Evolutionary conservation across 2,329 filamentous ascomycete species (phyloP).

Genomic region (Thermoascus crustaceus): DNA sequence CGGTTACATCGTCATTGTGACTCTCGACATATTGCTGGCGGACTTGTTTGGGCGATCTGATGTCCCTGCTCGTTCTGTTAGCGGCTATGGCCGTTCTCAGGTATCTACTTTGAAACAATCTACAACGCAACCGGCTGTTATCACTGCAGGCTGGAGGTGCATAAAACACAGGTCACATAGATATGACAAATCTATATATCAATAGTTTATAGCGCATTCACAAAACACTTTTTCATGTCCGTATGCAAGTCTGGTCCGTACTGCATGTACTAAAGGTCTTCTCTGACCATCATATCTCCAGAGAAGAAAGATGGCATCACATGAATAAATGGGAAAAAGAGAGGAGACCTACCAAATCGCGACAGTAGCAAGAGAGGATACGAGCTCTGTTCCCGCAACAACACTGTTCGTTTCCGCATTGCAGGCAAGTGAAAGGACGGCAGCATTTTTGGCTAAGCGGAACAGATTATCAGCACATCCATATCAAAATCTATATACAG

Average conservation of each 20-base stretch:
- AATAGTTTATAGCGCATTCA: too few relatives aligned
- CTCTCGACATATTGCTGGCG: slow-evolving; percentile 38
- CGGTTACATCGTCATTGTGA: slow-evolving; percentile 53
- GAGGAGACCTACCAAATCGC: slow-evolving; percentile 35
- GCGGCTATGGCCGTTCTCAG: too few relatives aligned
- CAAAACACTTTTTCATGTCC: neutral
- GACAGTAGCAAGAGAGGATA: slow-evolving; percentile 34
- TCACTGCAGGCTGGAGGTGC: too few relatives aligned
- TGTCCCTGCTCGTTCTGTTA: slow-evolving; percentile 33
- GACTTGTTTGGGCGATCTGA: slow-evolving; percentile 29
- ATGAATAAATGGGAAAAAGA: slow-evolving; percentile 11
- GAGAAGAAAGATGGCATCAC: too few relatives aligned
- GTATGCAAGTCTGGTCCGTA: too few relatives aligned
- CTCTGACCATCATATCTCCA: too few relatives aligned
- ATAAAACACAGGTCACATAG: neutral
- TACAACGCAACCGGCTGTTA: too few relatives aligned
- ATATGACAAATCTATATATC: too few relatives aligned
- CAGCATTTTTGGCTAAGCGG: slow-evolving; percentile 38
- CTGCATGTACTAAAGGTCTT: too few relatives aligned
- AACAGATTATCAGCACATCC: slow-evolving; percentile 3
- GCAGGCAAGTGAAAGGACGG: slow-evolving; percentile 47
- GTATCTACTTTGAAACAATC: too few relatives aligned
- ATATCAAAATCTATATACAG: neutral
- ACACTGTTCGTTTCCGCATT: slow-evolving; percentile 39
- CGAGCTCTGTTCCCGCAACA: slow-evolving; percentile 50